Evolutionary conservation across 768 basidiomycete genomes (phyloP), one percentile per base, ranked within the genome.

Genomic region (Leccinellum rugosiceps): DNA sequence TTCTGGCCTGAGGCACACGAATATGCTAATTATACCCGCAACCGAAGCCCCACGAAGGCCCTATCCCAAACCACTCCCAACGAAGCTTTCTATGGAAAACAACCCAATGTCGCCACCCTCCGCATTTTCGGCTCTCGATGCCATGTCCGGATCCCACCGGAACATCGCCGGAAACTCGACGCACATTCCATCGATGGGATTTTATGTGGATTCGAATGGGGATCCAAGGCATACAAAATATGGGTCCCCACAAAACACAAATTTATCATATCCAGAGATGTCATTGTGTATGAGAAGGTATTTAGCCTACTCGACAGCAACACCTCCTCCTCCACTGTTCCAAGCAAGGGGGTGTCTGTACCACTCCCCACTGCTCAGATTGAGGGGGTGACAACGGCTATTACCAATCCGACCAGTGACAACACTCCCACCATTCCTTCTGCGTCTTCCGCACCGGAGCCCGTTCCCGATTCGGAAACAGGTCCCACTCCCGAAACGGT

Each of bases 1-100:
- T 63, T 72, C 25, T 74, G 71, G 72, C 52, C 55, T 0, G 50
- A 64, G 14, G 63, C 57, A 1, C 47, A 58, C 13, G 19, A 55
- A 3, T 54, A 61, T 53, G 45, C 58, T 13, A 57, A 28, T 5
- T 53, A 65, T 3, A 23, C 53, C 19, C 8, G 25, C 1, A 59
- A 61, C 23, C 10, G 17, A 0, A 60, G 58, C 30, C 38, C 58
- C 2, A 56, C 41, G 0, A 59, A 50, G 3, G 56, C 61, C 4
- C 47, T 68, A 1, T 10, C 4, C 2, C 28, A 43, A 6, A 65
- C 48, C 3, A 72, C 68, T 0, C 71, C 3, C 3, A 56, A 64
- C 9, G 64, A 72, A 34, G 62, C 56, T 1, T 59, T 66, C 25
- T 60, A 60, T 25, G 63, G 68, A 0, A 11, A 35, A 10, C 68